Percentiles rank a stretch among this genome's conserved stretches.
Conservation (phyloP, 1,284 basidiomycete species). For the Cystobasidium slooffiae region DNA sequence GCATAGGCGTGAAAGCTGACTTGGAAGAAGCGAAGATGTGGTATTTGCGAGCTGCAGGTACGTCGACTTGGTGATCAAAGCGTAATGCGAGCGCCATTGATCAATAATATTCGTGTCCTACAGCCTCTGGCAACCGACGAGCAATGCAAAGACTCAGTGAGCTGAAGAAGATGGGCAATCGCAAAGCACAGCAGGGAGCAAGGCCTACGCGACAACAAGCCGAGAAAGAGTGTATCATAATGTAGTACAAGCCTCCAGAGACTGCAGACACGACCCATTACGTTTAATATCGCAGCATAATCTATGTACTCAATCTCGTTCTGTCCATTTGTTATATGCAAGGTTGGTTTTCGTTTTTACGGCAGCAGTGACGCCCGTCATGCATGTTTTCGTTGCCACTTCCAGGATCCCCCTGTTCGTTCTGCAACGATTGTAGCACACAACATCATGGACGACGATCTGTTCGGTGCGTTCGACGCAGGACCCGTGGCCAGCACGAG, state of each 20-base stretch:
- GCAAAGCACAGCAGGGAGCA: conserved; percentile 67
- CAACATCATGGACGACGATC: conserved; percentile 33
- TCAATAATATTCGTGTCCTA: neutral
- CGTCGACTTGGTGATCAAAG: conserved; percentile 55
- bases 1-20: conserved; percentile 96
- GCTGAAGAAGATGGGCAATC: conserved; percentile 68
- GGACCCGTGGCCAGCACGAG: conserved; percentile 25
- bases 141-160: conserved; percentile 94
- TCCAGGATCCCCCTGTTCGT: conserved; percentile 2
- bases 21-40: conserved; percentile 94
- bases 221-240: conserved; percentile 83
- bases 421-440: neutral
- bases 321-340: neutral
- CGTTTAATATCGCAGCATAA: neutral
- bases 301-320: too few relatives aligned
- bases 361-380: neutral
- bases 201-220: conserved; percentile 90
- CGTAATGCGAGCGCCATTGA: conserved; percentile 1
- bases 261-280: neutral
- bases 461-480: conserved; percentile 32
- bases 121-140: conserved; percentile 91
- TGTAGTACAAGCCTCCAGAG: conserved; percentile 4
- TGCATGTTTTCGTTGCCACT: neutral
- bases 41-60: conserved; percentile 97
- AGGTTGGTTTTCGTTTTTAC: neutral